Evolutionary conservation across 371 early-diverging fungal genomes (phyloP).

Genomic region (Rhizopus arrhizus): DNA sequence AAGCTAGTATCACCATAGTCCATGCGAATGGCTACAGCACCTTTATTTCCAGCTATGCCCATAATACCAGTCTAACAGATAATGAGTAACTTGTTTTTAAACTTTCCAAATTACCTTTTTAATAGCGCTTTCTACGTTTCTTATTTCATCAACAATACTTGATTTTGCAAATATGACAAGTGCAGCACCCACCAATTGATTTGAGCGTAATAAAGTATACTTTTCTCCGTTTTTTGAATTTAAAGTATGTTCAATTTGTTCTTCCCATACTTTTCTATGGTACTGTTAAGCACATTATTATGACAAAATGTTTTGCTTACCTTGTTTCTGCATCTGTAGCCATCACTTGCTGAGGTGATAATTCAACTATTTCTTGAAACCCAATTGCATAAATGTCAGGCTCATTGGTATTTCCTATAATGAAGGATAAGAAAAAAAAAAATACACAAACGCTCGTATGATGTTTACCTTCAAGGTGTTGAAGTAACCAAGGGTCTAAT

Average conservation of each 20-base stretch:
- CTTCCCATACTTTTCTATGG: constrained; percentile 63
- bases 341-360: constrained; percentile 83
- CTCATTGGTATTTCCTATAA: constrained; percentile 39
- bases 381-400: constrained; percentile 89
- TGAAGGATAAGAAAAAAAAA: not conserved
- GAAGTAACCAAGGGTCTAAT: constrained; percentile 68
- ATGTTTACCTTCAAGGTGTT: constrained; percentile 49
- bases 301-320: constrained; percentile 14
- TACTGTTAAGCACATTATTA: not conserved
- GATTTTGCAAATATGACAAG: constrained; percentile 80
- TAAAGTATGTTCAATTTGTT: constrained; percentile 61
- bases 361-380: constrained; percentile 93
- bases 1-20: constrained; percentile 83
- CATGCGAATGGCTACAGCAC: constrained; percentile 86
- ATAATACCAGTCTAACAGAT: constrained; percentile 68
- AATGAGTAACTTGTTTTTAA: not conserved
- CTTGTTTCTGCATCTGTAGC: constrained; percentile 74
- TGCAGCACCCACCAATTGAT: constrained; percentile 88
- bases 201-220: constrained; percentile 79
- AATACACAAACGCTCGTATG: not conserved
- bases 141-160: constrained; percentile 67
- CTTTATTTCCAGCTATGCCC: constrained; percentile 89
- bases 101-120: constrained; percentile 64
- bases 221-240: constrained; percentile 43
- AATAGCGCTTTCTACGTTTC: constrained; percentile 78